Base-by-base conservation (phyloP, 768 basidiomycete genomes). In the Rhizopogon sp. region DNA sequence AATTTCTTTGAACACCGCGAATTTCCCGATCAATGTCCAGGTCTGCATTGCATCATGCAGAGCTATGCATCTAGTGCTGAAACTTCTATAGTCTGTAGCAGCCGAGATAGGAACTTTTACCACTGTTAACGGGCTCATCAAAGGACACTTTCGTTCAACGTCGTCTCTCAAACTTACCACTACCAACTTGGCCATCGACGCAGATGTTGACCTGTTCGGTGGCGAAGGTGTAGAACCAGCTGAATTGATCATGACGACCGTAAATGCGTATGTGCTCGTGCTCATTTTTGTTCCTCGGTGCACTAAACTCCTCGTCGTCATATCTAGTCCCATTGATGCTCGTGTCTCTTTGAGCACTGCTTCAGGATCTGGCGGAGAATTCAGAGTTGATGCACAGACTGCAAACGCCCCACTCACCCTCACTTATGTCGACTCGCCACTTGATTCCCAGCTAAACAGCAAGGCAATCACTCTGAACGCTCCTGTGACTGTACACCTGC, bases 71-170 rank as follows among this genome's bases (percentile, higher is more conserved):
- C 31, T 14, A 53, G 31, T 10, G 8, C 39, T 6, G 16, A 13
- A 9, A n/a, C 10, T 3, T 4, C 16, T 35, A 40, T 45, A 79
- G 76, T 67, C 72, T 6, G 42, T 75, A 14, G 59, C 65, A 14
- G 61, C 67, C 4, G 52, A 62, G 1, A 41, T 45, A 16, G 66
- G 61, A 0, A 37, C 47, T 2, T 17, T 75, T 31, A 55, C 31
- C 3, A 65, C 77, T 28, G 62, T 56, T 8, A 76, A 79, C 22
- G 66, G 65, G 2, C 45, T 58, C 0, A 76, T 79, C 55, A 22
- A 16, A 2, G 78, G 78, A 20, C 64, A 65, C n/a, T 74, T 74
- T 59, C 74, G 68, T 54, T 55, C 68, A 0, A 65, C 69, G 0
- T 41, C 59, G 3, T 41, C 57, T 0, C 54, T 79, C 5, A 47